Conservation (phyloP, 169 alveolate species). For the Cyclospora cayetanensis region DNA sequence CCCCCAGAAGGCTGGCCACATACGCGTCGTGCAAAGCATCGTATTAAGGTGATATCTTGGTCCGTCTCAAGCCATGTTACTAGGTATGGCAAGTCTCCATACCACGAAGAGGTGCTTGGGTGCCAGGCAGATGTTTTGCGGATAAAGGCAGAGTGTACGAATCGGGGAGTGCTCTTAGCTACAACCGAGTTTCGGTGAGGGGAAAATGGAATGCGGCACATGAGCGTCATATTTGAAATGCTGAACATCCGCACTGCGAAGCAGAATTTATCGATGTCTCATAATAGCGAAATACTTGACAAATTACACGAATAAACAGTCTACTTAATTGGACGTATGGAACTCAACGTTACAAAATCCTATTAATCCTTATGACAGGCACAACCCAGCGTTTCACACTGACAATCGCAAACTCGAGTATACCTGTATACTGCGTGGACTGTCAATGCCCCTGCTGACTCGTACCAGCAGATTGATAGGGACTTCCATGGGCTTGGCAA, state of each 20-base stretch:
- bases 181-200: not conserved
- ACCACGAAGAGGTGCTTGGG: not conserved
- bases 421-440: not conserved
- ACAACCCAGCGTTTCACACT: not conserved
- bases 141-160: not conserved
- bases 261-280: not conserved
- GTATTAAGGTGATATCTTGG: not conserved
- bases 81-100: not conserved
- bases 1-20: not conserved
- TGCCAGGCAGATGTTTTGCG: not conserved
- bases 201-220: not conserved
- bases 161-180: not conserved
- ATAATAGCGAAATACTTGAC: not conserved
- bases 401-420: not conserved
- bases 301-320: not conserved
- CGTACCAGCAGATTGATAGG: not conserved
- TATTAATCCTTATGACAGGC: not conserved
- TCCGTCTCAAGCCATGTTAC: not conserved
- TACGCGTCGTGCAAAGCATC: not conserved
- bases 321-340: too few relatives aligned
- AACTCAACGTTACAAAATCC: too few relatives aligned
- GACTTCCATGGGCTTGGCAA: not conserved
- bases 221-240: not conserved
- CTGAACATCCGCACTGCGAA: not conserved
- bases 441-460: not conserved